Percentiles rank a stretch among this genome's conserved stretches.
Conservation (phyloP, 176 grass and related monocot species). For the Neostapfia colusana region DNA sequence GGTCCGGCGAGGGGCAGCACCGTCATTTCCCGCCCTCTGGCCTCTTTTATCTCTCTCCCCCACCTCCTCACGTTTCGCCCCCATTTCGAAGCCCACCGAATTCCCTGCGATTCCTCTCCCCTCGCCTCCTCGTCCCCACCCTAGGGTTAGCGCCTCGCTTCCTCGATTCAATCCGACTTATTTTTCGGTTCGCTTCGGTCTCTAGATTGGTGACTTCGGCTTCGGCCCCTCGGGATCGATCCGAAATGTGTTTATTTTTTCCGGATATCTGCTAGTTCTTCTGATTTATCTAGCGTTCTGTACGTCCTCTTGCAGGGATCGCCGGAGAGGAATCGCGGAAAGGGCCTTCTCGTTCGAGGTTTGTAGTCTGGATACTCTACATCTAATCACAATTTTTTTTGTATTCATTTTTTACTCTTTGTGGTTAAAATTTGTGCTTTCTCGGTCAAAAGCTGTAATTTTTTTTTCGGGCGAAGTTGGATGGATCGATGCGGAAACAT, state of each 20-base stretch:
- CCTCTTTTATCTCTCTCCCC: constrained; percentile 38
- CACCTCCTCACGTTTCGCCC: constrained; percentile 37
- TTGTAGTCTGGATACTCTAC: background rate
- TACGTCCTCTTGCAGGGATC: constrained; percentile 52
- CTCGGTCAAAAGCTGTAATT: constrained; percentile 32
- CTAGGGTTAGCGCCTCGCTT: constrained; percentile 40
- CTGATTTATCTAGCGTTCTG: background rate
- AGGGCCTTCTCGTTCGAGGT: constrained; percentile 37
- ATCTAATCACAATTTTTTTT: background rate
- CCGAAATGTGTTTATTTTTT: background rate
- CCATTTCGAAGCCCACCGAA: constrained; percentile 57
- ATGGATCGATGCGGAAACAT: background rate
- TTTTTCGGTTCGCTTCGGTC: background rate
- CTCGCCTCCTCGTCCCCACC: constrained; percentile 17
- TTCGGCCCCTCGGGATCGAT: background rate
- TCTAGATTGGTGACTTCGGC: background rate
- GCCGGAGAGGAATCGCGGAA: constrained; percentile 49
- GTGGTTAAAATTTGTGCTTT: background rate
- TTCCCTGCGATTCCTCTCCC: constrained; percentile 55
- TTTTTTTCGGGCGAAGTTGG: background rate
- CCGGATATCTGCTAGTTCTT: background rate
- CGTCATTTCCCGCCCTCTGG: constrained; percentile 21
- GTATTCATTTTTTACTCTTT: background rate
- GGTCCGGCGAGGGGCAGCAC: constrained; percentile 1
- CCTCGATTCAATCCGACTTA: constrained; percentile 30